Percentiles rank a stretch among this genome's conserved stretches.
Evolutionary conservation across 768 basidiomycete genomes (phyloP).

Genomic region (Macrolepiota dolichaula): DNA sequence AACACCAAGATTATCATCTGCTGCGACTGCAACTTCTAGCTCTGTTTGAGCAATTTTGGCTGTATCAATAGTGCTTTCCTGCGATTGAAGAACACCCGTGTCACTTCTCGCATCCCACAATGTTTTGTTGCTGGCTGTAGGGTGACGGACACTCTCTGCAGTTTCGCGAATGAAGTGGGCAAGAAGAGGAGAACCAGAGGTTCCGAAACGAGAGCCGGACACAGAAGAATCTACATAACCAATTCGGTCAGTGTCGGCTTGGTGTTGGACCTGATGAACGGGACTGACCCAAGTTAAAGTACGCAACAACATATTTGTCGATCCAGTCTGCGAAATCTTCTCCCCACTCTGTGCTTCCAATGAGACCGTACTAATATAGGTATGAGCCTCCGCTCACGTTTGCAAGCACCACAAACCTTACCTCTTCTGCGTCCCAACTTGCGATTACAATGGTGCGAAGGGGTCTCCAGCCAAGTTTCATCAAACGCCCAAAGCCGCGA

Average conservation of each 20-base stretch:
- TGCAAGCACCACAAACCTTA: conserved; percentile 26
- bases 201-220: conserved; percentile 53
- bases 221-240: conserved; percentile 39
- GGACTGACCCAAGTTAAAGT: conserved; percentile 70
- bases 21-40: conserved; percentile 17
- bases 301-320: conserved; percentile 73
- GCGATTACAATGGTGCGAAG: conserved; percentile 61
- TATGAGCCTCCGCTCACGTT: not conserved
- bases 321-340: conserved; percentile 91
- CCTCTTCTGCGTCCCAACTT: conserved; percentile 76
- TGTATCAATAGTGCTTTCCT: conserved; percentile 13
- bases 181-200: conserved; percentile 75
- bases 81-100: conserved; percentile 37
- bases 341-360: conserved; percentile 89
- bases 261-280: not conserved
- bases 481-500: conserved; percentile 64
- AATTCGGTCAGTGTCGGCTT: not conserved
- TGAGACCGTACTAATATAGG: conserved; percentile 46
- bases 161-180: conserved; percentile 68
- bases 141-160: conserved; percentile 73
- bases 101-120: conserved; percentile 80
- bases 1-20: conserved; percentile 36
- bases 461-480: conserved; percentile 78
- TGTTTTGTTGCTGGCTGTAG: conserved; percentile 55
- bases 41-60: conserved; percentile 38